These are phyloP conservation scores for Linum tenue DNA, from an alignment of 345 rosid genomes.

Conservation along the genomic window DNA sequence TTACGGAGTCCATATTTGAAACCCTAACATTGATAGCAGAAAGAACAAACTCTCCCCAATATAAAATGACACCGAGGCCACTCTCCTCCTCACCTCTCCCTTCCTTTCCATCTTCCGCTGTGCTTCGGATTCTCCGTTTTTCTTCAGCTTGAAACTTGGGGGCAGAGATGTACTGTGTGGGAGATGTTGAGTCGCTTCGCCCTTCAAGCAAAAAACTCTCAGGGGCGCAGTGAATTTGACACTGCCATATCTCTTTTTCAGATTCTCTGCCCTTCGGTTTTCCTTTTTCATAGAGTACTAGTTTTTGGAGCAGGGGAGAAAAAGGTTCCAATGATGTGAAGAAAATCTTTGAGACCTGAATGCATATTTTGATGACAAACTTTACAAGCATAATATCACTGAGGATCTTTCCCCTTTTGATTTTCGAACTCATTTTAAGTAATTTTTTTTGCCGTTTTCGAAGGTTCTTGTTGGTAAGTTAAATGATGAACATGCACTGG, in stretches of 20 bases:
- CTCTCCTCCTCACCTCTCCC: too few relatives aligned
- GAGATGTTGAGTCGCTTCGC: slow-evolving; percentile 43
- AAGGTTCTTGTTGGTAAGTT: background rate
- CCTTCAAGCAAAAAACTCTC: background rate
- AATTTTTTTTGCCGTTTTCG: background rate
- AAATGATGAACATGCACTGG: slow-evolving; percentile 62
- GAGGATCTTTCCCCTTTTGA: slow-evolving; percentile 22
- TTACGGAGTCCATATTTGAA: too few relatives aligned
- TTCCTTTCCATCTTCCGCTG: background rate
- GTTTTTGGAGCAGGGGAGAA: too few relatives aligned
- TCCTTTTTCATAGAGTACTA: fast-evolving
- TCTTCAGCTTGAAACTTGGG: background rate
- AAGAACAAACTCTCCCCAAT: too few relatives aligned
- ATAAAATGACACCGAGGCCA: too few relatives aligned
- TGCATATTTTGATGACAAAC: slow-evolving; percentile 27
- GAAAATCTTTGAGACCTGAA: slow-evolving; percentile 58
- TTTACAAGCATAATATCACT: slow-evolving; percentile 28
- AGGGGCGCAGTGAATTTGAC: slow-evolving; percentile 38
- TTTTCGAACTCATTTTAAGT: background rate
- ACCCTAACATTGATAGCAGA: too few relatives aligned
- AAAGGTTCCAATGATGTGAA: slow-evolving; percentile 37
- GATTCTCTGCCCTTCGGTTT: background rate
- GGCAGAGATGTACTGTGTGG: slow-evolving; percentile 19
- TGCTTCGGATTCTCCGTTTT: background rate
- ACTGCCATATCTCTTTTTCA: slow-evolving; percentile 22